These are phyloP conservation scores for Lizonia empirigonia DNA, from an alignment of 2,329 filamentous ascomycete genomes.

Conservation along the genomic window DNA sequence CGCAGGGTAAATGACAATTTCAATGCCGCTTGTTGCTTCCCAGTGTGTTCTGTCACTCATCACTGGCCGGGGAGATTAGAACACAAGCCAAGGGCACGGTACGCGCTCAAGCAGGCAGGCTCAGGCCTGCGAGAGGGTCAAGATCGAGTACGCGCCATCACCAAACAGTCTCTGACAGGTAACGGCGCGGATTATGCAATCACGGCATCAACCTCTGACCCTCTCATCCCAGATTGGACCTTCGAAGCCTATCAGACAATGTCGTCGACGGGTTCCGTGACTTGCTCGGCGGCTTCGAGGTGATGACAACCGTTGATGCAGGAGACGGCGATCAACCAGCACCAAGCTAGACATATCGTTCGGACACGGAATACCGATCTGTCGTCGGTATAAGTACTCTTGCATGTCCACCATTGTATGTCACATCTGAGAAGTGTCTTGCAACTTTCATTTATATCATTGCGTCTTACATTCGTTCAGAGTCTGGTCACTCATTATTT, in stretches of 20 bases:
- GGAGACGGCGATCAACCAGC: background rate
- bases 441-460: background rate
- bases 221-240: background rate
- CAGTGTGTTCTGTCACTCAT: too few relatives aligned
- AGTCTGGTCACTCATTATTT: conserved; percentile 13
- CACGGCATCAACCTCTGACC: background rate
- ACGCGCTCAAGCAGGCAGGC: background rate
- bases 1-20: background rate
- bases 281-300: background rate
- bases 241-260: background rate
- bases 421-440: background rate
- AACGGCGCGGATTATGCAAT: conserved; percentile 1
- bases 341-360: background rate
- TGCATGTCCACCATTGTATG: background rate
- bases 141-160: background rate
- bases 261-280: background rate
- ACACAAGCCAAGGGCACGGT: too few relatives aligned
- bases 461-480: conserved; percentile 2
- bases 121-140: background rate
- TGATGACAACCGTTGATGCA: background rate
- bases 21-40: background rate
- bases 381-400: background rate
- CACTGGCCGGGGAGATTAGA: too few relatives aligned
- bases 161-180: conserved; percentile 4
- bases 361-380: background rate